Conservation (phyloP, 2,329 filamentous ascomycete genomes). For the Diaporthe capsici region DNA sequence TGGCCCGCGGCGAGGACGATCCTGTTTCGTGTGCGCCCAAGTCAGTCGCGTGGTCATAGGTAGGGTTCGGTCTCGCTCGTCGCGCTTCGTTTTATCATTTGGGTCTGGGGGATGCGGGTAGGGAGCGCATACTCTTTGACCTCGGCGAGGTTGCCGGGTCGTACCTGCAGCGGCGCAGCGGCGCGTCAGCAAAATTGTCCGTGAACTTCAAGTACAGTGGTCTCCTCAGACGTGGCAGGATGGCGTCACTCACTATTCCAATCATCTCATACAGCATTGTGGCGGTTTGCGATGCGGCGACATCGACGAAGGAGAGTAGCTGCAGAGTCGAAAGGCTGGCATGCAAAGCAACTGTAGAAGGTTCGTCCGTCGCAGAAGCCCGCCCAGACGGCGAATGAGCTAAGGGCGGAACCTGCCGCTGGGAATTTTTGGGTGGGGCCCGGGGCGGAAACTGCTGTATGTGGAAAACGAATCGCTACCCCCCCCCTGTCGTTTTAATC, state of each 20-base stretch:
- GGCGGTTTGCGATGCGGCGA: constrained; percentile 42
- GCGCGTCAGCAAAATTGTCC: not conserved
- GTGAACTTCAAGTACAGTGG: too few relatives aligned
- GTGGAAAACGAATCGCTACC: too few relatives aligned
- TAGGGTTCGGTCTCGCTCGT: not conserved
- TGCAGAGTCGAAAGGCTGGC: not conserved
- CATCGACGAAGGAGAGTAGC: constrained; percentile 23
- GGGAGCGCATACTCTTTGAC: constrained; percentile 86
- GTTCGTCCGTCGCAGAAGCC: constrained; percentile 8
- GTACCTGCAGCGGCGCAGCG: constrained; percentile 73
- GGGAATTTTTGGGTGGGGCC: constrained; percentile 36
- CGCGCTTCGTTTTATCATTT: not conserved
- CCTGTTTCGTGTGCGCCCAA: constrained; percentile 61
- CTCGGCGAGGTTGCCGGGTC: constrained; percentile 89
- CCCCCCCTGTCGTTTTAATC: too few relatives aligned
- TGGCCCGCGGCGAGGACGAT: constrained; percentile 89
- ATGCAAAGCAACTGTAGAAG: not conserved
- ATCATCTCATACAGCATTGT: constrained; percentile 98
- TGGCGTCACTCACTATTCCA: constrained; percentile 80
- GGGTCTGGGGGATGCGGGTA: constrained; percentile 45
- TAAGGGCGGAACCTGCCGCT: constrained; percentile 31
- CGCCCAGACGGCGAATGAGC: not conserved
- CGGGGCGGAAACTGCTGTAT: not conserved
- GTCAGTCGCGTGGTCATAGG: not conserved
- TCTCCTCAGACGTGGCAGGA: not conserved